These are phyloP conservation scores for Komagataella pseudopastoris DNA, from an alignment of 805 yeast genomes.

Conservation along the genomic window DNA sequence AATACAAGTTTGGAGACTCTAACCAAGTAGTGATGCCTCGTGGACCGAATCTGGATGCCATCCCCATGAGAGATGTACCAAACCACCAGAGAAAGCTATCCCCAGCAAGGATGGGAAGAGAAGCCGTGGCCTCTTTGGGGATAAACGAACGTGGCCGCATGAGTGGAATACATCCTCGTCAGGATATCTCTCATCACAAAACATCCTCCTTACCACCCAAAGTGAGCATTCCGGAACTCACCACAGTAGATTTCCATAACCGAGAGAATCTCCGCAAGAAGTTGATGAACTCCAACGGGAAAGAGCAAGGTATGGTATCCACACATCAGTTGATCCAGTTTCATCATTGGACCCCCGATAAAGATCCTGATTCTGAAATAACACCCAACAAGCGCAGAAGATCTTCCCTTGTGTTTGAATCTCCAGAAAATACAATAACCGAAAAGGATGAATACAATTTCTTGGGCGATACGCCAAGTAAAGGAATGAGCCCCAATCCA, in stretches of 20 bases:
- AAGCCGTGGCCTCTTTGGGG: constrained; percentile 43
- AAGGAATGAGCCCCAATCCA: background rate
- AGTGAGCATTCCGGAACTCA: constrained; percentile 18
- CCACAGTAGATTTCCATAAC: constrained; percentile 13
- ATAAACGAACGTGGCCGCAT: background rate
- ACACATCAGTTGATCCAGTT: constrained; percentile 32
- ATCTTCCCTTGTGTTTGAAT: background rate
- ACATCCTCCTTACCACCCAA: constrained; percentile 23
- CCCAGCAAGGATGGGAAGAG: constrained; percentile 64
- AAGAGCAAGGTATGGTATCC: constrained; percentile 6
- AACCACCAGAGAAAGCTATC: constrained; percentile 26
- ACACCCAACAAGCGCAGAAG: constrained; percentile 1
- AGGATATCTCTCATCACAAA: background rate
- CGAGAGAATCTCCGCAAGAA: constrained; percentile 6
- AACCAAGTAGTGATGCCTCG: constrained; percentile 17
- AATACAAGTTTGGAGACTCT: constrained; percentile 9
- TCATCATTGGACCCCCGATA: constrained; percentile 33
- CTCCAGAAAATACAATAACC: background rate
- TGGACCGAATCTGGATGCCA: constrained; percentile 5
- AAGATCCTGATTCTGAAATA: constrained; percentile 2
- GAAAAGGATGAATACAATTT: background rate
- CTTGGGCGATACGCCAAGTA: background rate
- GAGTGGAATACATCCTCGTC: background rate
- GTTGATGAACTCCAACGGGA: constrained; percentile 15
- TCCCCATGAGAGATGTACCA: constrained; percentile 5